These are phyloP conservation scores for Alternaria arbusti DNA, from an alignment of 2,329 filamentous ascomycete genomes.

Conservation along the genomic window DNA sequence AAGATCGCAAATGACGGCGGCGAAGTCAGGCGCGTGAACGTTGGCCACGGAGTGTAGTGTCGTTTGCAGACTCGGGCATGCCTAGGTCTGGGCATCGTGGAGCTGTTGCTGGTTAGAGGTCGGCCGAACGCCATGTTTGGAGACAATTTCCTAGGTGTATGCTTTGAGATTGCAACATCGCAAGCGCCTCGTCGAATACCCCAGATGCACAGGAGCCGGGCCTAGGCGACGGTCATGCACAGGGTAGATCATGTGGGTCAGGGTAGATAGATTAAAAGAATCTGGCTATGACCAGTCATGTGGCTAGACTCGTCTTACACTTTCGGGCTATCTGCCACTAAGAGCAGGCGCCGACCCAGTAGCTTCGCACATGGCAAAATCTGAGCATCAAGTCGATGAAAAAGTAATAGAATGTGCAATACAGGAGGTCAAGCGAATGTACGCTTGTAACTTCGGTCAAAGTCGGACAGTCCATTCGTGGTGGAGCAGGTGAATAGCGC, in stretches of 20 bases:
- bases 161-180: constrained; percentile 27
- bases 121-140: constrained; percentile 16
- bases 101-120: constrained; percentile 19
- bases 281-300: constrained; percentile 29
- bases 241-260: constrained; percentile 29
- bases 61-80: constrained; percentile 6
- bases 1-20: constrained; percentile 1
- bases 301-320: constrained; percentile 16
- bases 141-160: constrained; percentile 20
- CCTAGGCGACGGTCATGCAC: constrained; percentile 18
- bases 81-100: not conserved
- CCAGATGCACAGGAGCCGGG: constrained; percentile 16
- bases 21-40: constrained; percentile 3
- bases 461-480: not conserved
- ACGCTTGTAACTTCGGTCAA: constrained; percentile 10
- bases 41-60: not conserved
- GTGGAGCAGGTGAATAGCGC: not conserved
- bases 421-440: not conserved
- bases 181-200: constrained; percentile 7
- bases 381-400: not conserved
- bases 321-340: constrained; percentile 17
- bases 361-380: constrained; percentile 1
- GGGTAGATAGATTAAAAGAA: constrained; percentile 28
- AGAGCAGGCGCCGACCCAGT: not conserved
- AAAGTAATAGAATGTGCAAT: not conserved